A percentile compares a stretch with the other conserved stretches of the same genome.
phyloP scores from a whole-genome alignment of 106 monocot genomes.

The Gastrodia elata region DNA sequence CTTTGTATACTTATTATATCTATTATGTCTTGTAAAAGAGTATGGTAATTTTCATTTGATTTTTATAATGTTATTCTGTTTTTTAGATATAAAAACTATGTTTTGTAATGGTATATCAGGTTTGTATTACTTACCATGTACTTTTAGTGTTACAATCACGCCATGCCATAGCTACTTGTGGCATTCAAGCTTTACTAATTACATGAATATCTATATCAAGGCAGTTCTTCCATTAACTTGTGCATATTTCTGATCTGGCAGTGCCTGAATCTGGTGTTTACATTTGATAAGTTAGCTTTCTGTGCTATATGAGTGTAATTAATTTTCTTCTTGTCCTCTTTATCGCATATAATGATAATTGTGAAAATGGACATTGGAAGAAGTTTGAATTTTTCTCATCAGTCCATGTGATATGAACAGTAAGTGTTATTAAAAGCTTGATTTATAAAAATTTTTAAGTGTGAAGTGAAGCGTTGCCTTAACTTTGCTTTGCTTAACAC shows the following conservation, averaged over 20 bases:
- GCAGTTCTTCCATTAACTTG: neutral
- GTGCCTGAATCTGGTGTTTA: neutral
- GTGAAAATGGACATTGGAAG: too few relatives aligned
- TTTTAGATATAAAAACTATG: too few relatives aligned
- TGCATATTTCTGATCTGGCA: neutral
- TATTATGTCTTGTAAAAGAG: neutral
- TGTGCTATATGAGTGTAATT: neutral
- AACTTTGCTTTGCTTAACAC: too few relatives aligned
- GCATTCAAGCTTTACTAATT: neutral
- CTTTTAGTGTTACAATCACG: too few relatives aligned
- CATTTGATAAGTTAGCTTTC: neutral
- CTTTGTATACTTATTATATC: neutral
- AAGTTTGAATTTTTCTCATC: too few relatives aligned
- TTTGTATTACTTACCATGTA: too few relatives aligned
- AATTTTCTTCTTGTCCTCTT: neutral
- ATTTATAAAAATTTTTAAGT: too few relatives aligned
- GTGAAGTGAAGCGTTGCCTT: too few relatives aligned
- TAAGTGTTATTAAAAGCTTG: too few relatives aligned
- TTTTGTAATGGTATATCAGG: neutral
- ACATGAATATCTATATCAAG: neutral
- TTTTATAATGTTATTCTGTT: neutral
- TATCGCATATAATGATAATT: neutral
- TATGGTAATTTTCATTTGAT: neutral
- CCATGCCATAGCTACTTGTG: neutral
- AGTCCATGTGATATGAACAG: too few relatives aligned